Evolutionary conservation across 202 grass and related monocot species (phyloP), one percentile per base, ranked within the genome.

Genomic region (Carex arenaria): DNA sequence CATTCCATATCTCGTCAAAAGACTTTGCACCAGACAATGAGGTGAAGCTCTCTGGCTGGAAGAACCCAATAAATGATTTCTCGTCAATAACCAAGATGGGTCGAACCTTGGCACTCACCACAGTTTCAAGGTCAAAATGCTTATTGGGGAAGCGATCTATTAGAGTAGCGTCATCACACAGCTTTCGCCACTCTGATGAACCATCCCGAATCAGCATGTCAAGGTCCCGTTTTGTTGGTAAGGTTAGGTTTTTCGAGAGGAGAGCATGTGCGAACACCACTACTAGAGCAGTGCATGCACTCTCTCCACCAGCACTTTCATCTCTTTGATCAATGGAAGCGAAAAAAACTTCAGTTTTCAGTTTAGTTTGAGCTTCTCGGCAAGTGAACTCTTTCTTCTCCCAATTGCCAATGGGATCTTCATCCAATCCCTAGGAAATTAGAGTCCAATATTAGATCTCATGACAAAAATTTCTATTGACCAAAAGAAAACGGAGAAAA

Each of bases 251-350:
- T 52, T 84, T 91, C 28, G 63, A 85, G 45, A 95, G 89, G 28
- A 99, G 91, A 38, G 93, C 87, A 8, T 90, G 84, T 11, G 97
- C 91, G 1, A 99, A 85, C 63, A 99, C 87, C 0, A 93, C 91
- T 11, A 99, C 97, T 4, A 99, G 88, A 80, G 91, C 90, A 40
- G 93, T 96, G 90, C 97, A 99, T 34, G 97, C 97, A 83, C 97
- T 99, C 91, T 99, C 93, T 17, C 93, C 97, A 55, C 93, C 91
- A 20, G 97, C 97, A 54, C 78, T 96, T 78, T 85, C 89, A 55
- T 96, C 93, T 10, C 97, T 91, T 87, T 99, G 97, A 87, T 99
- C 97, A 67, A 99, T 96, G 30, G 97, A 99, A 18, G 91, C 97
- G 47, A 94, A 99, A 89, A 99, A 99, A 40, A 92, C 86, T 22